These are phyloP conservation scores for Tylopilus vinaceipallidus DNA, from an alignment of 768 basidiomycete species.

Conservation along the genomic window DNA sequence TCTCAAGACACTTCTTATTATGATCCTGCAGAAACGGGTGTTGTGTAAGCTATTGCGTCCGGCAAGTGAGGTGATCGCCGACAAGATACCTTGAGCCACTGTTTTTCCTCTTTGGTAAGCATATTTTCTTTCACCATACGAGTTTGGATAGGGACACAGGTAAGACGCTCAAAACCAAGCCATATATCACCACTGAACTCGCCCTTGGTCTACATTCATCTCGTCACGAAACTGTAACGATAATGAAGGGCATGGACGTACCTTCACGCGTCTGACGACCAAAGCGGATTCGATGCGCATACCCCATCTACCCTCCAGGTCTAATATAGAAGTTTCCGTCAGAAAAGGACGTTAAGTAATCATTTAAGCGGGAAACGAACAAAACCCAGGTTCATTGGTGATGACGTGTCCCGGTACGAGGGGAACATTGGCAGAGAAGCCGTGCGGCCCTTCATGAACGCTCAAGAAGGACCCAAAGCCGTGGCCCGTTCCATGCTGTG, in stretches of 20 bases:
- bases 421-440: conserved; percentile 66
- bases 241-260: conserved; percentile 13
- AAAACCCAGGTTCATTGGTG: conserved; percentile 94
- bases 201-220: conserved; percentile 55
- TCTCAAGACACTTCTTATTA: conserved; percentile 68
- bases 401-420: conserved; percentile 86
- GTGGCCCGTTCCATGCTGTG: conserved; percentile 87
- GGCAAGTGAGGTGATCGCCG: conserved; percentile 1
- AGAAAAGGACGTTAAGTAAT: conserved; percentile 17
- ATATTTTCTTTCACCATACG: conserved; percentile 82
- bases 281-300: conserved; percentile 91
- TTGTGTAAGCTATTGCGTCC: conserved; percentile 1
- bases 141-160: conserved; percentile 92
- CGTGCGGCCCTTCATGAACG: conserved; percentile 82
- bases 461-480: conserved; percentile 86
- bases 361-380: conserved; percentile 42
- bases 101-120: conserved; percentile 81
- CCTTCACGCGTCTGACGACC: conserved; percentile 62
- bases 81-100: conserved; percentile 73
- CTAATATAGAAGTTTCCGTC: conserved; percentile 35
- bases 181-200: conserved; percentile 73
- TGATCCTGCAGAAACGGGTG: conserved; percentile 56
- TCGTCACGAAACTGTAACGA: conserved; percentile 3
- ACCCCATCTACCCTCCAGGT: conserved; percentile 79
- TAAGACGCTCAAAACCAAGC: conserved; percentile 90